Conservation (phyloP, 75 land plant genomes). For the Pinus taeda region DNA sequence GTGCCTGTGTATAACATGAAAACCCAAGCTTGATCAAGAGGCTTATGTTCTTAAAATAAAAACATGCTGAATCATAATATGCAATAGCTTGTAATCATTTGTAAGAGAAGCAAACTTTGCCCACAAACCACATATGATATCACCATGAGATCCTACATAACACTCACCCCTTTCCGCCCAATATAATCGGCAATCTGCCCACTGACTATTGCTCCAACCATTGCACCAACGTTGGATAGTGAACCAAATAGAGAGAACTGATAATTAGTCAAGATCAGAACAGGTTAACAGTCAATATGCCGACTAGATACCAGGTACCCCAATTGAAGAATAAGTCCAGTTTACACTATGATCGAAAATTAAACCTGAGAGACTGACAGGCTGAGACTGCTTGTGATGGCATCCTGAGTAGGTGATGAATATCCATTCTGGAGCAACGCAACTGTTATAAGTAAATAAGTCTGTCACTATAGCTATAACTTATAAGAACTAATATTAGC, state of each 20-base stretch:
- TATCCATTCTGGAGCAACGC: slow-evolving; percentile 55
- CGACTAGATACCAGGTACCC: background rate
- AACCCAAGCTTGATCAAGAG: slow-evolving; percentile 8
- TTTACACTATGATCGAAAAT: background rate
- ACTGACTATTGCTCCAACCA: slow-evolving; percentile 91
- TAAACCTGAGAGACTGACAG: slow-evolving; percentile 74
- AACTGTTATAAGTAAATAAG: slow-evolving; percentile 5
- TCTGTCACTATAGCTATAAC: too few relatives aligned
- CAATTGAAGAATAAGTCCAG: background rate
- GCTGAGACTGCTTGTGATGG: slow-evolving; percentile 55
- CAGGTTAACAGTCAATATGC: background rate
- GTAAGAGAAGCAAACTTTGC: background rate
- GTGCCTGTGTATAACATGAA: slow-evolving; percentile 43
- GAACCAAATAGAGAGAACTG: slow-evolving; percentile 89
- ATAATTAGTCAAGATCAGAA: background rate
- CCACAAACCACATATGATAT: background rate
- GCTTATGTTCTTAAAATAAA: background rate
- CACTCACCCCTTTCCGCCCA: slow-evolving; percentile 81
- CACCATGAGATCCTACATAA: slow-evolving; percentile 4
- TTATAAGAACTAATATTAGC: too few relatives aligned
- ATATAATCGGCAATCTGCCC: slow-evolving; percentile 84
- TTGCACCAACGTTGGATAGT: slow-evolving; percentile 84
- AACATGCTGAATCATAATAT: background rate
- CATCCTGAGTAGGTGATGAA: slow-evolving; percentile 79
- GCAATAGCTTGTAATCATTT: background rate